Conservation (phyloP, 1,284 basidiomycete species). For the Ganoderma meredithae region DNA sequence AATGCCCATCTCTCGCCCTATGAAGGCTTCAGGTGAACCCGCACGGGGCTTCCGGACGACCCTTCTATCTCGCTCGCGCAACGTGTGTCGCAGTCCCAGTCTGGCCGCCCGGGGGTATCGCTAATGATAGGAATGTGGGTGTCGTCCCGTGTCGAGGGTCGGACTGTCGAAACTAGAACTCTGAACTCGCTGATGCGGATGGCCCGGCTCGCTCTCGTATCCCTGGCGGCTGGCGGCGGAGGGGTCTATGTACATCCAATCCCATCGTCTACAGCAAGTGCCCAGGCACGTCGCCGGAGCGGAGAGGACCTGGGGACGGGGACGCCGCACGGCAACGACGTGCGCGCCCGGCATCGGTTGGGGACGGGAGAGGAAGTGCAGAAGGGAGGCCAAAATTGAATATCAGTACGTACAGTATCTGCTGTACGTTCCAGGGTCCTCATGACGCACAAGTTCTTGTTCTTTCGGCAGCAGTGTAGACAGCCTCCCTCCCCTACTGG, state of each 20-base stretch:
- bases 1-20: background rate
- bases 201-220: background rate
- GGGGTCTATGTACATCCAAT: background rate
- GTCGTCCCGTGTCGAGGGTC: background rate
- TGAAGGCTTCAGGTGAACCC: background rate
- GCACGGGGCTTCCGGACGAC: background rate
- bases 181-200: too few relatives aligned
- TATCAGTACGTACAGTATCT: slow-evolving; percentile 1
- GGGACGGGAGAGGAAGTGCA: background rate
- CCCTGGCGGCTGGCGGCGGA: background rate
- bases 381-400: slow-evolving; percentile 7
- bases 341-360: slow-evolving; percentile 1
- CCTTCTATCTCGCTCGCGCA: slow-evolving; percentile 1
- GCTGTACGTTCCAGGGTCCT: background rate
- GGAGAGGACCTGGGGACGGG: background rate
- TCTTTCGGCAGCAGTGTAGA: too few relatives aligned
- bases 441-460: background rate
- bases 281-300: background rate
- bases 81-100: background rate
- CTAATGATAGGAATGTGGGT: background rate
- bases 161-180: too few relatives aligned
- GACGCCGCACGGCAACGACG: slow-evolving; percentile 11
- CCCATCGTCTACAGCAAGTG: background rate
- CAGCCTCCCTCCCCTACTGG: too few relatives aligned
- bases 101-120: background rate